Percentiles rank a stretch among this genome's conserved stretches.
Evolutionary conservation across 2,329 filamentous ascomycete species (phyloP).

Genomic region (Sporothrix humicola): DNA sequence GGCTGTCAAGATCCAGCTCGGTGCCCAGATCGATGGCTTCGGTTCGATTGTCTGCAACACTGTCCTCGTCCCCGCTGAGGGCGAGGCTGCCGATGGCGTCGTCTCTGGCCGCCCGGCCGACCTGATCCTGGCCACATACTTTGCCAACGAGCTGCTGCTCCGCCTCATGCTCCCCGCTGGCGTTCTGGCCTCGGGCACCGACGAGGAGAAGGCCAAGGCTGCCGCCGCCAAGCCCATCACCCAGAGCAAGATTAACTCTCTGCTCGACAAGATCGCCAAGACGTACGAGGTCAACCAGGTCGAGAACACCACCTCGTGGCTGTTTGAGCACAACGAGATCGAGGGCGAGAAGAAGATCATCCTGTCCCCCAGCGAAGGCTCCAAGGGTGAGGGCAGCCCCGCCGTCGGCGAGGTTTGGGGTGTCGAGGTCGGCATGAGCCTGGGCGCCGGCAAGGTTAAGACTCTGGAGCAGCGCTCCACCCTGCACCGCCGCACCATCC

Average conservation of each 20-base stretch:
- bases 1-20: conserved; percentile 96
- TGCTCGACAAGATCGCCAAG: conserved; percentile 91
- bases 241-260: conserved; percentile 82
- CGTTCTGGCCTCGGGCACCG: conserved; percentile 77
- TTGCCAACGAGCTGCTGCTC: conserved; percentile 92
- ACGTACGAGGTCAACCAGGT: conserved; percentile 90
- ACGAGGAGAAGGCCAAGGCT: conserved; percentile 95
- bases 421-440: conserved; percentile 91
- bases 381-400: conserved; percentile 87
- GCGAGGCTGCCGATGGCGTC: conserved; percentile 62
- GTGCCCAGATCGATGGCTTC: conserved; percentile 95
- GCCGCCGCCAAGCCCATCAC: conserved; percentile 79
- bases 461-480: conserved; percentile 84
- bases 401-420: conserved; percentile 96
- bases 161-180: conserved; percentile 92
- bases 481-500: conserved; percentile 88
- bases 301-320: conserved; percentile 97
- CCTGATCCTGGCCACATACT: conserved; percentile 87
- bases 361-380: conserved; percentile 80
- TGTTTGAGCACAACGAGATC: conserved; percentile 96
- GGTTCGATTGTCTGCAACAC: conserved; percentile 96
- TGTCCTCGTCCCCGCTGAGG: conserved; percentile 71
- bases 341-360: conserved; percentile 98
- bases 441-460: conserved; percentile 95
- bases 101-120: conserved; percentile 82